A percentile compares a stretch with the other conserved stretches of the same genome.
Evolutionary conservation across 352 stramenopile species (phyloP).

Genomic region (Phytophthora fragariaefolia): DNA sequence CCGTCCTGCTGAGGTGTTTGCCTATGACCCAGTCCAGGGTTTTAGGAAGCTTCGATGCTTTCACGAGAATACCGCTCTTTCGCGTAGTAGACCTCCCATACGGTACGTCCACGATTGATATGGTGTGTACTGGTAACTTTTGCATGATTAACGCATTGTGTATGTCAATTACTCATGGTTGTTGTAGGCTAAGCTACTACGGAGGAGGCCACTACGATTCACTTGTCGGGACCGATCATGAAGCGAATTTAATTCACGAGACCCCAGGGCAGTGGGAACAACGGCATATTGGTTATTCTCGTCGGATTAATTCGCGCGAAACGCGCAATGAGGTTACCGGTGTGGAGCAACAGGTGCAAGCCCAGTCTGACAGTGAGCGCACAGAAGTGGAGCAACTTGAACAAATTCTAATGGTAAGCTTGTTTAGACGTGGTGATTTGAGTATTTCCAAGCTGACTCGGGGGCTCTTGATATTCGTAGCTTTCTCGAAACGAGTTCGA

Average conservation of each 20-base stretch:
- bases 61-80: constrained; percentile 76
- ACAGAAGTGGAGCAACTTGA: constrained; percentile 79
- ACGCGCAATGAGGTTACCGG: constrained; percentile 28
- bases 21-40: constrained; percentile 74
- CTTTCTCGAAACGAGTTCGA: constrained; percentile 80
- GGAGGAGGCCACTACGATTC: constrained; percentile 93
- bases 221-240: constrained; percentile 67
- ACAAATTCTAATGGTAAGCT: constrained; percentile 65
- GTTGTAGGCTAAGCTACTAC: constrained; percentile 88
- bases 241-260: constrained; percentile 65
- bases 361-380: constrained; percentile 50
- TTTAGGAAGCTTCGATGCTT: constrained; percentile 90
- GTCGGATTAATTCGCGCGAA: constrained; percentile 73
- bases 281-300: constrained; percentile 70
- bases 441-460: constrained; percentile 1
- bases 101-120: constrained; percentile 40
- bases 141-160: constrained; percentile 7
- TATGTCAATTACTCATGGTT: neutral
- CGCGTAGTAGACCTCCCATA: constrained; percentile 70
- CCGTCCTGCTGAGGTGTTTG: constrained; percentile 90
- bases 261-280: constrained; percentile 70
- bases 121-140: no score
- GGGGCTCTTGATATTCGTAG: constrained; percentile 33
- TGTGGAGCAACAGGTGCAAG: constrained; percentile 38
- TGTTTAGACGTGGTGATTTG: neutral